Conservation (phyloP, 108 stramenopile species). For the Bacterosira constricta region DNA sequence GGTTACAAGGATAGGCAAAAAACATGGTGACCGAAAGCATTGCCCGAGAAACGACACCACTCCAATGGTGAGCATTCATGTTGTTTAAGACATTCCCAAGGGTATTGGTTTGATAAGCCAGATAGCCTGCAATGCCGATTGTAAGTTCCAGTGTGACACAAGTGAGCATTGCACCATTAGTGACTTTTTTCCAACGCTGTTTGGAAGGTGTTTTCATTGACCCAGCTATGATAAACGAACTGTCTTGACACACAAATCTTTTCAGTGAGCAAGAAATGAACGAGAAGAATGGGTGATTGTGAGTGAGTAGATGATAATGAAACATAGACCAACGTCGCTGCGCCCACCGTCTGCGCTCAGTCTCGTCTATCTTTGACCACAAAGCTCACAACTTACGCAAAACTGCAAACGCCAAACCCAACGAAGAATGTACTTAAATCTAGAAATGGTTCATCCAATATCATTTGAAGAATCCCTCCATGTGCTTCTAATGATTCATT, state of each 20-base stretch:
- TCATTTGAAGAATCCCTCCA: constrained; percentile 29
- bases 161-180: constrained; percentile 50
- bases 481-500: constrained; percentile 17
- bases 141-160: constrained; percentile 53
- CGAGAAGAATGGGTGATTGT: too few species aligned
- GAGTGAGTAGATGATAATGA: too few species aligned
- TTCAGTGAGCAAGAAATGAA: too few species aligned
- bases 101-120: constrained; percentile 65
- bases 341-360: too few species aligned
- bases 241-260: constrained; percentile 89
- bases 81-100: constrained; percentile 77
- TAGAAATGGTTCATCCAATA: constrained; percentile 35
- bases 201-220: constrained; percentile 71
- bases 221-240: constrained; percentile 87
- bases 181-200: constrained; percentile 71
- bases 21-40: constrained; percentile 77
- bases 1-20: constrained; percentile 83
- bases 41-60: constrained; percentile 34
- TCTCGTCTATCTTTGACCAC: too few species aligned
- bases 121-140: constrained; percentile 64
- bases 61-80: constrained; percentile 52
- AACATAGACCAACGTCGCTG: too few species aligned
- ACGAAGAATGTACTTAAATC: constrained; percentile 71
- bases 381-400: too few species aligned
- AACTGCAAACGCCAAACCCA: constrained; percentile 78